Base-by-base conservation (phyloP, 495 filamentous ascomycete species). In the Aspergillus asperescens region DNA sequence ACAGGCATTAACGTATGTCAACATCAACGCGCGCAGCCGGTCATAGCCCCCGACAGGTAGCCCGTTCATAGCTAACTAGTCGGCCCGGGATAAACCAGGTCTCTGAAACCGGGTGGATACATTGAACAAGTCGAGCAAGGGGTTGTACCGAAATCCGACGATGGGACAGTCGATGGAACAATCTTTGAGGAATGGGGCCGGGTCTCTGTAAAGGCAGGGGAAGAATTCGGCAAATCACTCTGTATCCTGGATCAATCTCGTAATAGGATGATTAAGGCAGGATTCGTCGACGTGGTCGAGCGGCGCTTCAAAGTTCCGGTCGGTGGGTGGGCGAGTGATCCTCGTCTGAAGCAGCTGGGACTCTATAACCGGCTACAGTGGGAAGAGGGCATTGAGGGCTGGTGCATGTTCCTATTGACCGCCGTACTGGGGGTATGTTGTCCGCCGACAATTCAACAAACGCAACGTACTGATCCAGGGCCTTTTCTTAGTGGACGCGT, bases 101-200 rank as follows among this genome's bases (percentile, higher is more conserved):
- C 71, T 39, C 58, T 75, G 1, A 63, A 66, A n/a, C 70, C 72
- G 1, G 70, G 67, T 7, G 74, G 72, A 3, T 75, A 64, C 56
- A 50, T 71, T 25, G 74, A 77, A 54, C 59, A 73, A 9, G 58
- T 62, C 37, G 73, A 76, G 28, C 64, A 59, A 22, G 61, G 64
- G 13, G 56, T 67, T 19, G 60, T 55, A 0, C 62, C 62, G 1
- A 65, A 57, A n/a, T 55, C 69, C 22, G 62, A 63, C 46, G 65
- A 68, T 44, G 56, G 56, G 3, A 60, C 48, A 5, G 15, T 54
- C 5, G 10, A 42, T 1, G 53, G 46, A 9, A 35, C 55, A 7
- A 34, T 40, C 9, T 48, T 55, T 9, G 16, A 19, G 20, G 42
- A 55, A 37, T 60, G 52, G 42, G 32, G 42, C 9, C 16, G 46